These are phyloP conservation scores for Beauveria varroae DNA, from an alignment of 2,329 filamentous ascomycete species.

Conservation along the genomic window DNA sequence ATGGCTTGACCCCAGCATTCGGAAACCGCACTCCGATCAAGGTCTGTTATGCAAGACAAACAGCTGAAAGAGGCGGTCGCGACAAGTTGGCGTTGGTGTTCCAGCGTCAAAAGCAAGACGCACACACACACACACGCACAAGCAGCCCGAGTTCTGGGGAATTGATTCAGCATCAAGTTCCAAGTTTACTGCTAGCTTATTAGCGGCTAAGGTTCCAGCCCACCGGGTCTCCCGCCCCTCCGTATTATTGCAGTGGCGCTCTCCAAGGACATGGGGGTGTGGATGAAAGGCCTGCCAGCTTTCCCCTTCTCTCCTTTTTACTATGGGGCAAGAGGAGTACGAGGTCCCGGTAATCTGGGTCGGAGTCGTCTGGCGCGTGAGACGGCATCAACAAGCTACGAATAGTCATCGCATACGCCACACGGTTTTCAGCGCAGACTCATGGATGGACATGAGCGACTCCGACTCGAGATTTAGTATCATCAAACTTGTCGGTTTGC, in stretches of 20 bases:
- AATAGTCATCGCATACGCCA: not conserved
- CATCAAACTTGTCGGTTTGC: not conserved
- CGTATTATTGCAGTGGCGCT: not conserved
- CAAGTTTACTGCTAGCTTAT: not conserved
- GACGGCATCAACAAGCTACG: not conserved
- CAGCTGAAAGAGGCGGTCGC: not conserved
- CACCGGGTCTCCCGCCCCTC: constrained; percentile 5
- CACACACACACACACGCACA: not conserved
- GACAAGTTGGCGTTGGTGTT: not conserved
- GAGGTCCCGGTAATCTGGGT: constrained; percentile 11
- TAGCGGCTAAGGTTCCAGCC: constrained; percentile 7
- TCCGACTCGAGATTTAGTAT: no score
- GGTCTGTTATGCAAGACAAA: not conserved
- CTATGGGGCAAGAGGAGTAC: not conserved
- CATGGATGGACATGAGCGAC: no score
- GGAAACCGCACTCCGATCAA: no score
- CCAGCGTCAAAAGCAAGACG: not conserved
- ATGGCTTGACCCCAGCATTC: not conserved
- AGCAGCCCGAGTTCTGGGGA: constrained; percentile 2
- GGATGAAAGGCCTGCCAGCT: not conserved
- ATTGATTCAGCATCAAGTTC: constrained; percentile 8
- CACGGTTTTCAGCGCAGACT: not conserved
- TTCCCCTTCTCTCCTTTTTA: not conserved
- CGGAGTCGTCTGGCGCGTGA: not conserved
- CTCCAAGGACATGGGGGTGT: no score